Evolutionary conservation across 176 grass and related monocot genomes (phyloP).

Genomic region (Aechmea fasciata): DNA sequence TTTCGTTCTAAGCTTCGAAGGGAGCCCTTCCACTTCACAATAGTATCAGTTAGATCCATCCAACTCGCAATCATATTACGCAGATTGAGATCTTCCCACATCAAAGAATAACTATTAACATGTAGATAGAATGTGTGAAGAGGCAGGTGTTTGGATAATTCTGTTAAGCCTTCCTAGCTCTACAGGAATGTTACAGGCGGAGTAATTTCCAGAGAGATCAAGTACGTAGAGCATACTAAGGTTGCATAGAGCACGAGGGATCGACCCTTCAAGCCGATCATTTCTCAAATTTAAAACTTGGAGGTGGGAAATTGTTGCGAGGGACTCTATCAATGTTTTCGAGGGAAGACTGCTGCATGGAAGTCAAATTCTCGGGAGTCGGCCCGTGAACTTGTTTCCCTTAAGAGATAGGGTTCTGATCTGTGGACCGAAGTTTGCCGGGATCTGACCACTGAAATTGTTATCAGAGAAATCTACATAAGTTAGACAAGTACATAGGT

Average conservation of each 20-base stretch:
- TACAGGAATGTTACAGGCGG: background rate
- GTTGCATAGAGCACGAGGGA: slow-evolving; percentile 21
- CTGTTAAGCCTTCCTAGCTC: slow-evolving; percentile 17
- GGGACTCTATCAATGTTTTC: slow-evolving; percentile 17
- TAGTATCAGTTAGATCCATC: slow-evolving; percentile 14
- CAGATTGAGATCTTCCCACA: too few species aligned
- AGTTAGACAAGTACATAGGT: slow-evolving; percentile 7
- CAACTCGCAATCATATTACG: background rate
- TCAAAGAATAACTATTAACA: too few species aligned
- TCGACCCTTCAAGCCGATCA: slow-evolving; percentile 3
- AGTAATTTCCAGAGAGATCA: slow-evolving; percentile 22
- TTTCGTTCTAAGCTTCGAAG: slow-evolving; percentile 1
- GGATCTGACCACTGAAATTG: slow-evolving; percentile 9
- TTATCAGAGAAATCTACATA: slow-evolving; percentile 20
- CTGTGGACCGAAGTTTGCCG: slow-evolving; percentile 7
- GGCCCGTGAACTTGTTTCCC: slow-evolving; percentile 16
- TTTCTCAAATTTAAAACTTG: slow-evolving; percentile 25
- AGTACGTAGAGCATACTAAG: slow-evolving; percentile 14
- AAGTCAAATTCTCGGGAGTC: slow-evolving; percentile 2
- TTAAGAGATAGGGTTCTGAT: slow-evolving; percentile 17
- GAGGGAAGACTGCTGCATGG: slow-evolving; percentile 9
- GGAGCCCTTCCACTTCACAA: slow-evolving; percentile 20
- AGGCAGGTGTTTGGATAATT: slow-evolving; percentile 18
- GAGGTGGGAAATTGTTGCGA: slow-evolving; percentile 13
- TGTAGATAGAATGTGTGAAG: too few species aligned